phyloP scores from a whole-genome alignment of 164 flowering plant genomes.

The Piper betle region DNA sequence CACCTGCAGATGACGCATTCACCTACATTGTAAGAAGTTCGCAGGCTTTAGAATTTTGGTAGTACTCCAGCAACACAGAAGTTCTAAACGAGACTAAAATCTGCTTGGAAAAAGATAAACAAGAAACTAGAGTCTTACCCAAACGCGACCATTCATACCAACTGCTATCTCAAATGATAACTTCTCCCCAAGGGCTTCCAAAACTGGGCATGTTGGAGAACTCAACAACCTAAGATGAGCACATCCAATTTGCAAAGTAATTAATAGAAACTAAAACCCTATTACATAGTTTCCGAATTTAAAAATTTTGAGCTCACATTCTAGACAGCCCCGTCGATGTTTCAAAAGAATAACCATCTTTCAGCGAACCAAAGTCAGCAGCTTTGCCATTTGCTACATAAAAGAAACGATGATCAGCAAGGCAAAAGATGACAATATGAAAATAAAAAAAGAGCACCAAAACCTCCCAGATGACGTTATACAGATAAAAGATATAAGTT shows the following conservation, averaged over 20 bases:
- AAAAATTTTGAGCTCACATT: constrained; percentile 29
- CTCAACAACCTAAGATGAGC: constrained; percentile 52
- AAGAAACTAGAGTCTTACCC: constrained; percentile 36
- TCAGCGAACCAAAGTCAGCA: constrained; percentile 72
- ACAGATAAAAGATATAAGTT: not conserved
- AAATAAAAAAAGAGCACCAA: too few species aligned
- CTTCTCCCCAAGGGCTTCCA: constrained; percentile 84
- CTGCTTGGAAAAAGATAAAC: not conserved
- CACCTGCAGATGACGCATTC: constrained; percentile 57
- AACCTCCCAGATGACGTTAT: too few species aligned
- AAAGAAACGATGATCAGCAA: not conserved
- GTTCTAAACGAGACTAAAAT: not conserved
- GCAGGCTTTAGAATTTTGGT: not conserved
- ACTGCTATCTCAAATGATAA: constrained; percentile 89
- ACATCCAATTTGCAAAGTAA: constrained; percentile 1
- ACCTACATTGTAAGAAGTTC: constrained; percentile 29
- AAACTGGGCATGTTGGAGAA: constrained; percentile 89
- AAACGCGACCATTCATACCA: constrained; percentile 91
- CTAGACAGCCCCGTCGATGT: constrained; percentile 80
- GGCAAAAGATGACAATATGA: too few species aligned
- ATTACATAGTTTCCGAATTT: not conserved
- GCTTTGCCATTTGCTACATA: constrained; percentile 70
- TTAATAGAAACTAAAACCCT: not conserved
- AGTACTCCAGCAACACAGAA: not conserved
- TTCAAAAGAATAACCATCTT: constrained; percentile 85